Base-by-base conservation (phyloP, 2,329 filamentous ascomycete species). In the Westerdykella ornata region DNA sequence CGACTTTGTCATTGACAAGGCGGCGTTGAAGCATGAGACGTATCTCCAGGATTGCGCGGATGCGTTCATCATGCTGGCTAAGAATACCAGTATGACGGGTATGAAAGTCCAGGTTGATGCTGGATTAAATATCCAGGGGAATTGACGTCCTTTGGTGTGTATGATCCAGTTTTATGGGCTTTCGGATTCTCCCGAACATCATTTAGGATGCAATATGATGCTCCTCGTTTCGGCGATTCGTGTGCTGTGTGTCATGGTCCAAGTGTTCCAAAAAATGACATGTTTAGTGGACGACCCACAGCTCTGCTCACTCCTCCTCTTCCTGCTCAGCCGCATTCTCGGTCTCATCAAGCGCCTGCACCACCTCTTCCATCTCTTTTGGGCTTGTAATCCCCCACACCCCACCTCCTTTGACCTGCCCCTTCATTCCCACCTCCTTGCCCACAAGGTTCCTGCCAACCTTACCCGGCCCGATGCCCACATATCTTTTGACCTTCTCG, bases 401-500 rank as follows among this genome's bases (percentile, higher is more conserved):
- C 2, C 90, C 90, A 37, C 88, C 89, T 1, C 88, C 88, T 62
- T 90, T 94, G 37, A 90, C 78, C 13, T 77, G 71, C 41, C 92
- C 86, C 56, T 83, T 78, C 80, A 92, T 89, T 8, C 88, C 89
- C 3, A 96, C 89, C 68, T 96, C 90, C 67, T 96, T 96, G 11
- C 89, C 88, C 1, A 97, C 89, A 6, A 97, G 72, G 62, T 96
- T 96, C 43, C 89, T 76, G 1, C 90, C 90, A 2, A 97, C 90
- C 63, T 94, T 94, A 4, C 90, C 90, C 0, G 90, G 90, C 1
- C 90, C 90, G 47, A 97, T 87, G 33, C 90, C 90, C 37, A 97
- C 77, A 84, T 90, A 96, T 42, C 89, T 74, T 54, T 82, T 75
- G 14, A 95, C 85, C 48, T 82, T 82, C 57, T 83, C 78, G 55